Conservation (phyloP, 2,329 filamentous ascomycete species). For the Neofusicoccum cordaticola region DNA sequence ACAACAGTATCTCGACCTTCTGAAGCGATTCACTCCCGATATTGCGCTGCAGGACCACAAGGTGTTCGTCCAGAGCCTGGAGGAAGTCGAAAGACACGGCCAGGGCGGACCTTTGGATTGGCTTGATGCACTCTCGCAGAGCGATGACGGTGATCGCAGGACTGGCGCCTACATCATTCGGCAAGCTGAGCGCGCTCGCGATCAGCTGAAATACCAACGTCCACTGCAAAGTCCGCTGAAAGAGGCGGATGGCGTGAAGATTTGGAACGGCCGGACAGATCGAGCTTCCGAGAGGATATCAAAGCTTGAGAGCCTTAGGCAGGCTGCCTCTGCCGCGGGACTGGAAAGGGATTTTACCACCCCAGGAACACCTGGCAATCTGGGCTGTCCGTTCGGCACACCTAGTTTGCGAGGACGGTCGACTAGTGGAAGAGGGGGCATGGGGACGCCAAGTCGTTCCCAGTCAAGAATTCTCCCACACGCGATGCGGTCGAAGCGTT, state of each 20-base stretch:
- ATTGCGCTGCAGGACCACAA: constrained; percentile 38
- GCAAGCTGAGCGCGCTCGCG: constrained; percentile 33
- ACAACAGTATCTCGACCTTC: constrained; percentile 37
- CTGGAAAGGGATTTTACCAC: constrained; percentile 91
- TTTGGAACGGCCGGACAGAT: constrained; percentile 35
- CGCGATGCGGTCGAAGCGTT: constrained; percentile 36
- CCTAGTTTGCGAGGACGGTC: constrained; percentile 43
- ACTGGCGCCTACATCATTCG: constrained; percentile 33
- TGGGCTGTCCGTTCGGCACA: constrained; percentile 77
- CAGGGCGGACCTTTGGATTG: constrained; percentile 26
- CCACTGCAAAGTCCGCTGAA: constrained; percentile 17
- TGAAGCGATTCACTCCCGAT: constrained; percentile 39
- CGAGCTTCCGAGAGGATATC: constrained; percentile 13
- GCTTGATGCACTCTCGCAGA: constrained; percentile 35
- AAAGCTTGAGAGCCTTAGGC: constrained; percentile 14
- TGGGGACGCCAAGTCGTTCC: constrained; percentile 43
- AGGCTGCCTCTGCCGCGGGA: constrained; percentile 7
- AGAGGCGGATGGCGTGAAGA: constrained; percentile 34
- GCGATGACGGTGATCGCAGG: constrained; percentile 33
- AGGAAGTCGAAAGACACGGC: constrained; percentile 28
- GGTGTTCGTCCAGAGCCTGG: constrained; percentile 38
- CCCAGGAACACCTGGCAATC: constrained; percentile 71
- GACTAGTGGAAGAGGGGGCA: constrained; percentile 44
- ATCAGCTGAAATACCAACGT: constrained; percentile 15
- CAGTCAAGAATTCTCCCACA: constrained; percentile 36